phyloP scores from a whole-genome alignment of 129 eudicot genomes.

The Lonicera japonica region DNA sequence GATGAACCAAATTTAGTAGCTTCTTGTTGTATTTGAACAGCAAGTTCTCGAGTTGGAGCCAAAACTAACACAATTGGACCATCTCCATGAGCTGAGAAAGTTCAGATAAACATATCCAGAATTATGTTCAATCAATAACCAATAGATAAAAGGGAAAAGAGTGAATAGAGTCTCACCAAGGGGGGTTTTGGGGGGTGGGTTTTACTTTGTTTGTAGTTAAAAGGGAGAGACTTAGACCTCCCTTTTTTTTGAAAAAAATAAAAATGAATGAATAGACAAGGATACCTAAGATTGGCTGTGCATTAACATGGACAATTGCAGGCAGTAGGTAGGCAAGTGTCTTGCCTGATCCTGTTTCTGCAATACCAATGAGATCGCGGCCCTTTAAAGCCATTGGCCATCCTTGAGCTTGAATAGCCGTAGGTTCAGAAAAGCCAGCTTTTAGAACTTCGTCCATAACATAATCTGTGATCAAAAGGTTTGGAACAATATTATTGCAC shows the following conservation, averaged over 20 bases:
- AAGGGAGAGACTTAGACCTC: too few species aligned
- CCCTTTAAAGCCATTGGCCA: conserved; percentile 99
- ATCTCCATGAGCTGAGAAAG: conserved; percentile 79
- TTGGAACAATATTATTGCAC: too few species aligned
- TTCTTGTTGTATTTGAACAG: conserved; percentile 98
- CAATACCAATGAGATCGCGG: conserved; percentile 97
- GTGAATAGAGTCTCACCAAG: too few species aligned
- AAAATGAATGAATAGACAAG: too few species aligned
- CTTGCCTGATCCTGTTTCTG: conserved; percentile 99
- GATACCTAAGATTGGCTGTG: conserved; percentile 92
- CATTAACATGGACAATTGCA: conserved; percentile 96
- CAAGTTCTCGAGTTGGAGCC: conserved; percentile 99
- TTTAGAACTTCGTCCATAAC: conserved; percentile 88
- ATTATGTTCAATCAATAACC: neutral
- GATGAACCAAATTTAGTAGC: conserved; percentile 97
- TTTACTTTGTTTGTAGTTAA: too few species aligned
- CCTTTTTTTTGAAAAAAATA: too few species aligned
- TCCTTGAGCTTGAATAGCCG: conserved; percentile 99
- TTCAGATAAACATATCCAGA: neutral
- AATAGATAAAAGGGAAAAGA: too few species aligned
- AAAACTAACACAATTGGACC: conserved; percentile 96
- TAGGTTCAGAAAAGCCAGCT: conserved; percentile 96
- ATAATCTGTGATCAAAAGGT: conserved; percentile 42
- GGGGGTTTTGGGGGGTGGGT: too few species aligned
- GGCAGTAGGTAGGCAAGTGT: conserved; percentile 88